Evolutionary conservation across 2,329 filamentous ascomycete species (phyloP).

Genomic region (Myriosclerotinia curreyana): DNA sequence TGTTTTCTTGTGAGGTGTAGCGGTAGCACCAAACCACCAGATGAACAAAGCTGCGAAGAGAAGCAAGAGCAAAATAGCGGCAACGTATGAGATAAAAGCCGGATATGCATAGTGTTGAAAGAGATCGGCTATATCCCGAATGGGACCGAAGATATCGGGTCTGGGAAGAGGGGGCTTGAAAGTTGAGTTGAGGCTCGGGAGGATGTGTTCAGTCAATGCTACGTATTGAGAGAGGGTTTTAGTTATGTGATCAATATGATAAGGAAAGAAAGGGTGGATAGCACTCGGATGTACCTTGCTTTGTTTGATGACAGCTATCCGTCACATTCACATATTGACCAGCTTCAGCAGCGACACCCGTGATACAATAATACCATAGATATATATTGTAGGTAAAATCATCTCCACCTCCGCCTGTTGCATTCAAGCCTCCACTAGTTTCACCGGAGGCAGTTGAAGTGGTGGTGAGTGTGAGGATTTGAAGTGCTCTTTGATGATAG

Average conservation of each 20-base stretch:
- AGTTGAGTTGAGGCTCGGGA: background rate
- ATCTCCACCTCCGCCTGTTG: background rate
- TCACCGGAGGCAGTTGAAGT: background rate
- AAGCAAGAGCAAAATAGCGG: background rate
- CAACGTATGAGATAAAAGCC: background rate
- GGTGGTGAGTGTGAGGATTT: background rate
- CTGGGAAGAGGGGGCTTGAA: background rate
- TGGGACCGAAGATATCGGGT: background rate
- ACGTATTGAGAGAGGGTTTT: background rate
- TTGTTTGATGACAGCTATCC: background rate
- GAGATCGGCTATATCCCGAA: background rate
- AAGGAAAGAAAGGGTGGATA: no score
- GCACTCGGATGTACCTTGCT: background rate
- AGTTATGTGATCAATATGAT: background rate
- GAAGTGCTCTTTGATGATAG: slow-evolving; percentile 1
- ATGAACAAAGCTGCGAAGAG: background rate
- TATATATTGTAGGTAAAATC: background rate
- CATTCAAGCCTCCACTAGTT: background rate
- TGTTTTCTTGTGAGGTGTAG: background rate
- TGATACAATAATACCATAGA: slow-evolving; percentile 5
- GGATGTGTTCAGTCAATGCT: slow-evolving; percentile 1
- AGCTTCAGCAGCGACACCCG: background rate
- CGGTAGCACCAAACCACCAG: slow-evolving; percentile 1
- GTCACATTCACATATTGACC: background rate
- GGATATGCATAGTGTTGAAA: background rate